Percentiles rank a stretch among this genome's conserved stretches.
phyloP scores from a whole-genome alignment of 805 yeast genomes.

The Cephaloascus fragrans region DNA sequence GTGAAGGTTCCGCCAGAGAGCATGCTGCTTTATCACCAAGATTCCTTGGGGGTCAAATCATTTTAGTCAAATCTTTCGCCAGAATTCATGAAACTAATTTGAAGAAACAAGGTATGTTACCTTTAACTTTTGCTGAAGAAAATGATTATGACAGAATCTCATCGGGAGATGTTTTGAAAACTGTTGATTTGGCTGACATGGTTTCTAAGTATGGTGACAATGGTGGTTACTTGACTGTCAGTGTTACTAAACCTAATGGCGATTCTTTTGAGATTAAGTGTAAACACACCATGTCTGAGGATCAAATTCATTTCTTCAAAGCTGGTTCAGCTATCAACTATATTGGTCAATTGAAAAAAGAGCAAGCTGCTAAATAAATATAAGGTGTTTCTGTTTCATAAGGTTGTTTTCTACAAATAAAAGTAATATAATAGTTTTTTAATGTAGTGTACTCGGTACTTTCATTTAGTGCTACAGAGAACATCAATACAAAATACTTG shows the following conservation, averaged over 20 bases:
- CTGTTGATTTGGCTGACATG: slow-evolving; percentile 67
- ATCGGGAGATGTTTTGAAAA: slow-evolving; percentile 71
- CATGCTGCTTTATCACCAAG: slow-evolving; percentile 96
- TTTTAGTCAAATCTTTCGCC: slow-evolving; percentile 90
- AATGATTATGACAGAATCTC: slow-evolving; percentile 75
- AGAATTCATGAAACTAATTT: slow-evolving; percentile 97
- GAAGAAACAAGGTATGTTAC: slow-evolving; percentile 97
- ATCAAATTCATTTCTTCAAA: slow-evolving; percentile 91
- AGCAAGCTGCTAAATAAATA: slow-evolving; percentile 2
- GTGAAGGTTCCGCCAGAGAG: slow-evolving; percentile 99
- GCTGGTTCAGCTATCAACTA: slow-evolving; percentile 96
- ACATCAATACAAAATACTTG: too few relatives aligned
- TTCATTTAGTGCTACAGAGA: too few relatives aligned
- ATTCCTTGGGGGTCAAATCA: slow-evolving; percentile 84
- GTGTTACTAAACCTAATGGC: slow-evolving; percentile 70
- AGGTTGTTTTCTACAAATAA: too few relatives aligned
- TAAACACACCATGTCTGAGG: slow-evolving; percentile 94
- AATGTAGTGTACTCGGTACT: too few relatives aligned
- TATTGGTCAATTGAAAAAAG: slow-evolving; percentile 51
- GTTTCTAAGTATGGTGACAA: slow-evolving; percentile 75
- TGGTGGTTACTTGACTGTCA: slow-evolving; percentile 69
- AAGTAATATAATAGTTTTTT: too few relatives aligned
- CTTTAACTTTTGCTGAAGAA: slow-evolving; percentile 86
- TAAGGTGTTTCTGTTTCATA: background rate
- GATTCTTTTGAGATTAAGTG: slow-evolving; percentile 58